A percentile compares a stretch with the other conserved stretches of the same genome.
These are phyloP conservation scores for Tuber umbilicatum DNA, from an alignment of 495 filamentous ascomycete species.

Conservation along the genomic window DNA sequence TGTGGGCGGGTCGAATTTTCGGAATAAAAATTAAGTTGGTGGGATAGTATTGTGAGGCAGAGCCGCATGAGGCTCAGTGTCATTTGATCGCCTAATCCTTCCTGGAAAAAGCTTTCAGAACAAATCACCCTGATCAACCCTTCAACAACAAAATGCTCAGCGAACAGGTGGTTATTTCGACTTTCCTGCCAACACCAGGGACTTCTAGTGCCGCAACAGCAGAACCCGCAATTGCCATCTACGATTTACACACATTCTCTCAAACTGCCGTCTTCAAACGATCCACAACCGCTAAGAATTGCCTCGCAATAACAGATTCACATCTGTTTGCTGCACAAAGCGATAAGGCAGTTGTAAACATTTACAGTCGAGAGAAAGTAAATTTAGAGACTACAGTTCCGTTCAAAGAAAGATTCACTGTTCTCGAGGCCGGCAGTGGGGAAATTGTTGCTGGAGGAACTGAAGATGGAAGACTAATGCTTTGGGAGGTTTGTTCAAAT, in stretches of 20 bases:
- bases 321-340: conserved; percentile 88
- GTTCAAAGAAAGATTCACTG: conserved; percentile 73
- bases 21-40: neutral
- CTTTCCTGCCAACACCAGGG: conserved; percentile 18
- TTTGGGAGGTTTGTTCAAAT: conserved; percentile 73
- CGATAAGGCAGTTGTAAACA: conserved; percentile 84
- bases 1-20: neutral
- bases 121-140: neutral
- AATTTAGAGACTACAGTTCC: conserved; percentile 81
- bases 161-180: conserved; percentile 38
- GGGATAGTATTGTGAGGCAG: neutral
- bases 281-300: conserved; percentile 69
- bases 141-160: conserved; percentile 32
- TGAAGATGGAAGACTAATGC: conserved; percentile 71
- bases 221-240: conserved; percentile 49
- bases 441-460: conserved; percentile 76
- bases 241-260: conserved; percentile 70
- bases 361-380: conserved; percentile 74
- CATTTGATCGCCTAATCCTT: conserved; percentile 3
- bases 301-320: conserved; percentile 69
- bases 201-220: conserved; percentile 16
- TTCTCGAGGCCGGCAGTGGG: conserved; percentile 57
- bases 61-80: conserved; percentile 20
- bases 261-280: conserved; percentile 81
- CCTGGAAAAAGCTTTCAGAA: conserved; percentile 7